phyloP scores from a whole-genome alignment of 352 stramenopile genomes.

The Globisporangium lucens region DNA sequence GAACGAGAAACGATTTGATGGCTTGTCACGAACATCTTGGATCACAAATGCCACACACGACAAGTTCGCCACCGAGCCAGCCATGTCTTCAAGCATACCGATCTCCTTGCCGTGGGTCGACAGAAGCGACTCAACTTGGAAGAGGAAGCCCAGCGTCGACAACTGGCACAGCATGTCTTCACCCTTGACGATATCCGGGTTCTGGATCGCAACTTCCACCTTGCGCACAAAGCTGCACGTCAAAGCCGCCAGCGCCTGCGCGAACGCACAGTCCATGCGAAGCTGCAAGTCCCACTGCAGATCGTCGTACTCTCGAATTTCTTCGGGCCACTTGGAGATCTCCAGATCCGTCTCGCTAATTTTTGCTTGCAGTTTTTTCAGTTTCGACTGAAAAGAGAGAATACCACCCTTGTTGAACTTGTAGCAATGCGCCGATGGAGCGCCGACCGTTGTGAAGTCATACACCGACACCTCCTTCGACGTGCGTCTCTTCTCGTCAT shows the following conservation, averaged over 20 bases:
- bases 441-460: constrained; percentile 84
- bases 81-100: constrained; percentile 94
- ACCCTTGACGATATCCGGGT: constrained; percentile 63
- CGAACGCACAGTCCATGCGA: constrained; percentile 79
- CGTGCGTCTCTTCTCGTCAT: constrained; percentile 66
- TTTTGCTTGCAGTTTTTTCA: constrained; percentile 83
- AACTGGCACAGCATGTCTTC: constrained; percentile 82
- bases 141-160: constrained; percentile 82
- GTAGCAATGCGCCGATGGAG: constrained; percentile 76
- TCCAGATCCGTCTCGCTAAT: constrained; percentile 67
- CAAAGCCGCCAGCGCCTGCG: constrained; percentile 68
- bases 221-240: constrained; percentile 85
- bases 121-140: constrained; percentile 92
- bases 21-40: constrained; percentile 83
- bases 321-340: constrained; percentile 74
- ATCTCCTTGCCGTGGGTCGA: constrained; percentile 95
- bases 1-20: constrained; percentile 84
- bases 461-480: constrained; percentile 85
- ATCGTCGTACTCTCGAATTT: constrained; percentile 81
- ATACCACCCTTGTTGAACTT: constrained; percentile 88
- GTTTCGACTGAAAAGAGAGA: constrained; percentile 67
- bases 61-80: constrained; percentile 74
- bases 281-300: constrained; percentile 84
- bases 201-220: constrained; percentile 80
- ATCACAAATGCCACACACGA: constrained; percentile 85